Percentiles rank a stretch among this genome's conserved stretches.
Conservation (phyloP, 2,329 filamentous ascomycete species). For the Huntiella abstrusa region DNA sequence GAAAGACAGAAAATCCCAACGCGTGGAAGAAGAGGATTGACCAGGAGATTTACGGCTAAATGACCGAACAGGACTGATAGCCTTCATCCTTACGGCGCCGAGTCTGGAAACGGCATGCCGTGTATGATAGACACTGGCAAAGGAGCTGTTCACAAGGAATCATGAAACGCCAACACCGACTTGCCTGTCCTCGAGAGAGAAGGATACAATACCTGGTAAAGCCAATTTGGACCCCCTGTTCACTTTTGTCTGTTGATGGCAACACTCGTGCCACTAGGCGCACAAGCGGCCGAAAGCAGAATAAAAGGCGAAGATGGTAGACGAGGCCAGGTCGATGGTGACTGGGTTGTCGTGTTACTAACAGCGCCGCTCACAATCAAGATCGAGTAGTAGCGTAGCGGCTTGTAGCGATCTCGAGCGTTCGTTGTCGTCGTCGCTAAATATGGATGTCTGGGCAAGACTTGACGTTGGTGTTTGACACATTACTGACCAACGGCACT, state of each 20-base stretch:
- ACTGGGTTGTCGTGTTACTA: background rate
- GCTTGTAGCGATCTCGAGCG: background rate
- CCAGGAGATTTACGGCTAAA: too few species aligned
- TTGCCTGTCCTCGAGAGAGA: background rate
- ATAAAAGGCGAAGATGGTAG: background rate
- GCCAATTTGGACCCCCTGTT: slow-evolving; percentile 1
- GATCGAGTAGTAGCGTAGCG: background rate
- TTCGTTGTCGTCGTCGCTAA: background rate
- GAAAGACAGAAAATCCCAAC: too few species aligned
- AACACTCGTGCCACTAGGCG: background rate
- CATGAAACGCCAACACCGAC: slow-evolving; percentile 1
- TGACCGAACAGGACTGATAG: too few species aligned
- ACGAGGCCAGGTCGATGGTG: background rate
- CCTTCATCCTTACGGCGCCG: too few species aligned
- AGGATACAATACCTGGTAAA: background rate
- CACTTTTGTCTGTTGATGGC: background rate
- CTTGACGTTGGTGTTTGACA: background rate
- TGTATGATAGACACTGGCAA: too few species aligned
- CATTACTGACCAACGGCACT: background rate
- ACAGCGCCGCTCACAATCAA: background rate
- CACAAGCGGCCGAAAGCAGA: background rate
- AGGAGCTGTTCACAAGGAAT: background rate
- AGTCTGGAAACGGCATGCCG: too few species aligned
- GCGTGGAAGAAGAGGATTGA: too few species aligned
- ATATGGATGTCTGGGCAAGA: background rate